These are phyloP conservation scores for Isochrysis galbana DNA, from an alignment of 78 protist species.

Conservation along the genomic window DNA sequence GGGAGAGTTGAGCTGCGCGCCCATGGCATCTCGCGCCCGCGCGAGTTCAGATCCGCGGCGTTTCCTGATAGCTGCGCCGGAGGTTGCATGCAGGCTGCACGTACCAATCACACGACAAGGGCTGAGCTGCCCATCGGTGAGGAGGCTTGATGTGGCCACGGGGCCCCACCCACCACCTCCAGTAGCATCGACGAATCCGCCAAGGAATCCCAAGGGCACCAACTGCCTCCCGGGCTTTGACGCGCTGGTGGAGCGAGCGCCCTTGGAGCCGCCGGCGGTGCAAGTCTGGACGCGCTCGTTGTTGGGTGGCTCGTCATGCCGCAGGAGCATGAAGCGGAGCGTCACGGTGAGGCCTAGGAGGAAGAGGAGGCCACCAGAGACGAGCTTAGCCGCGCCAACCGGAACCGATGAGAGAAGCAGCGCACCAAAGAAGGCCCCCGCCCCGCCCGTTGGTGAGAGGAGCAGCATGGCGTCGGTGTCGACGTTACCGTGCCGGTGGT, in stretches of 20 bases:
- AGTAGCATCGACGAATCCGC: slow-evolving; percentile 6
- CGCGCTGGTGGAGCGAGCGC: too few relatives aligned
- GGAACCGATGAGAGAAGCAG: neutral
- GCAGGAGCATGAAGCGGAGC: too few relatives aligned
- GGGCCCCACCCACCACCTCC: slow-evolving; percentile 25
- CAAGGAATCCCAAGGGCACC: neutral
- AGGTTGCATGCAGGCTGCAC: too few relatives aligned
- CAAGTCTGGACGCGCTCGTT: too few relatives aligned
- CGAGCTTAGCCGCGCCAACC: neutral
- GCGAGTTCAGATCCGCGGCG: too few relatives aligned
- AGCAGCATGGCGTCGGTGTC: neutral
- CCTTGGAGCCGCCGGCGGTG: too few relatives aligned
- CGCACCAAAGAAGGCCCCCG: neutral
- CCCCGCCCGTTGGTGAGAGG: neutral
- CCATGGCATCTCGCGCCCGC: too few relatives aligned
- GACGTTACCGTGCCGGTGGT: neutral
- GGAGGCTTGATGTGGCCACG: neutral
- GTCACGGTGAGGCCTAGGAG: neutral
- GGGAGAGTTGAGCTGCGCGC: too few relatives aligned
- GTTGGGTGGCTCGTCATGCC: too few relatives aligned
- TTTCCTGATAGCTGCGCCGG: too few relatives aligned
- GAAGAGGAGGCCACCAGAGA: neutral
- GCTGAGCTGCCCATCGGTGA: neutral
- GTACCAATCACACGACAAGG: neutral
- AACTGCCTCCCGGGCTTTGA: neutral